These are phyloP conservation scores for Tranzscheliella williamsii DNA, from an alignment of 1,284 basidiomycete species.

Conservation along the genomic window DNA sequence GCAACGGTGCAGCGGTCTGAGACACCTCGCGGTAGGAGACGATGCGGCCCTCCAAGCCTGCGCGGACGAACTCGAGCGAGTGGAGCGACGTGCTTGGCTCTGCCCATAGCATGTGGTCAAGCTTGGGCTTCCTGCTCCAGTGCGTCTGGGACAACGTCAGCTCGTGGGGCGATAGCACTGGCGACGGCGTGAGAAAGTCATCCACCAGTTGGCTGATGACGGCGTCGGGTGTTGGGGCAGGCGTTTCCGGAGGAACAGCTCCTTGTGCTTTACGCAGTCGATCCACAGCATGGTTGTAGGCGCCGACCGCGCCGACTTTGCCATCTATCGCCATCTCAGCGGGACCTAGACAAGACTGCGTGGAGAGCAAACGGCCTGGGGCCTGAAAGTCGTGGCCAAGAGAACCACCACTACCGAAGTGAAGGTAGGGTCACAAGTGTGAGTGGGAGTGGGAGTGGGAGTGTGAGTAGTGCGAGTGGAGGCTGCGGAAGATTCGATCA, in stretches of 20 bases:
- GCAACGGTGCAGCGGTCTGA: constrained; percentile 16
- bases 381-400: too few relatives aligned
- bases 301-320: constrained; percentile 10
- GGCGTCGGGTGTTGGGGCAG: too few relatives aligned
- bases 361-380: too few relatives aligned
- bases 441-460: too few relatives aligned
- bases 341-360: too few relatives aligned
- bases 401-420: too few relatives aligned
- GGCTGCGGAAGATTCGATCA: too few relatives aligned
- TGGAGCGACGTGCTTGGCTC: constrained; percentile 42
- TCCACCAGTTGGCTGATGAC: too few relatives aligned
- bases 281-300: constrained; percentile 20
- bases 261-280: constrained; percentile 7
- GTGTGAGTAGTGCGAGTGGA: too few relatives aligned
- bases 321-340: too few relatives aligned
- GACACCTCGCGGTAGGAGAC: constrained; percentile 48
- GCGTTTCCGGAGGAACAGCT: too few relatives aligned
- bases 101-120: constrained; percentile 42
- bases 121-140: constrained; percentile 35
- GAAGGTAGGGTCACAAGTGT: too few relatives aligned
- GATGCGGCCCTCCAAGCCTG: constrained; percentile 54
- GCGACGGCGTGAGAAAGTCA: constrained; percentile 20
- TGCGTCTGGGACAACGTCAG: constrained; percentile 26
- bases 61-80: constrained; percentile 53
- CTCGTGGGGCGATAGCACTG: constrained; percentile 9